Conservation (phyloP, 768 basidiomycete species). For the Auriscalpium vulgare region DNA sequence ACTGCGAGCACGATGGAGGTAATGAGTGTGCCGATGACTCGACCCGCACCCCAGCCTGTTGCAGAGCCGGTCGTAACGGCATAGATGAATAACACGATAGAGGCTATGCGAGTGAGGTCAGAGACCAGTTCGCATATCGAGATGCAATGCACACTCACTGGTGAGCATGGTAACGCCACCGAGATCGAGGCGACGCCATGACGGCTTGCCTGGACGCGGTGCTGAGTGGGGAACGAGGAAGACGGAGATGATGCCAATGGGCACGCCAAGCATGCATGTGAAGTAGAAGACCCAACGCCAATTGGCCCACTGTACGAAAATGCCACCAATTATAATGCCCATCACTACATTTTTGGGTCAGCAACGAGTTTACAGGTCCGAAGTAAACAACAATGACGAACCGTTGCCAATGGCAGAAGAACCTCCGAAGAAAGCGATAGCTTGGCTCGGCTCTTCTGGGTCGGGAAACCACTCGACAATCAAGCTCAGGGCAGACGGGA, state of each 20-base stretch:
- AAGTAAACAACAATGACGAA: background rate
- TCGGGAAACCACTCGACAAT: slow-evolving; percentile 40
- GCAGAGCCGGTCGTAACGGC: slow-evolving; percentile 34
- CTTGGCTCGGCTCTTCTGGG: slow-evolving; percentile 31
- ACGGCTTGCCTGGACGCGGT: slow-evolving; percentile 7
- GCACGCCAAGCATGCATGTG: slow-evolving; percentile 28
- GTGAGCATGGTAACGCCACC: slow-evolving; percentile 28
- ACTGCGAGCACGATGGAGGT: slow-evolving; percentile 29
- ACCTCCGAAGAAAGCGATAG: slow-evolving; percentile 23
- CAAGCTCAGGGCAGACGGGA: slow-evolving; percentile 34
- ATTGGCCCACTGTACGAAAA: slow-evolving; percentile 27
- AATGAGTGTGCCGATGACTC: slow-evolving; percentile 35
- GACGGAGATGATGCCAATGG: slow-evolving; percentile 22
- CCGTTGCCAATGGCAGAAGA: background rate
- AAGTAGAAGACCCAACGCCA: slow-evolving; percentile 42
- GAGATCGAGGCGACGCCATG: slow-evolving; percentile 24
- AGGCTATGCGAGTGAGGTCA: slow-evolving; percentile 8
- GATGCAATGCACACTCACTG: slow-evolving; percentile 10
- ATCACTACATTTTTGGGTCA: background rate
- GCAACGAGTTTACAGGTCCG: background rate
- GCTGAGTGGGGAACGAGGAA: slow-evolving; percentile 25
- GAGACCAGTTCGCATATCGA: background rate
- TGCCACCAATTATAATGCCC: slow-evolving; percentile 28
- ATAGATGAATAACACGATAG: slow-evolving; percentile 27
- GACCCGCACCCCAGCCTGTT: slow-evolving; percentile 32